Percentiles rank a stretch among this genome's conserved stretches.
phyloP scores from a whole-genome alignment of 371 early-diverging fungal genomes.

The Synchytrium microbalum region DNA sequence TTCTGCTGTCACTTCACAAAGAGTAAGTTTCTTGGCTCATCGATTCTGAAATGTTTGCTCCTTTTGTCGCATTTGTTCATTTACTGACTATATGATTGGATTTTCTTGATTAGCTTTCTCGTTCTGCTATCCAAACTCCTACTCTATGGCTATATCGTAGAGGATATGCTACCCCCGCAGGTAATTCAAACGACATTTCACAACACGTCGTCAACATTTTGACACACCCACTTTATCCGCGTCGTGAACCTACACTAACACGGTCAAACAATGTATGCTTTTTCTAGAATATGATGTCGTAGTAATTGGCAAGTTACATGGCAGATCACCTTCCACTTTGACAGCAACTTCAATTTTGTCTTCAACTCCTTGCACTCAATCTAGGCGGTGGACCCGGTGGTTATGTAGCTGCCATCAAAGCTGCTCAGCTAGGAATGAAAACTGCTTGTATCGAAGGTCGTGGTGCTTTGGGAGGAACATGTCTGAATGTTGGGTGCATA shows the following conservation, averaged over 20 bases:
- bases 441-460: slow-evolving; percentile 96
- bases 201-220: background rate
- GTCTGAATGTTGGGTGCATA: slow-evolving; percentile 98
- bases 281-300: slow-evolving; percentile 13
- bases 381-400: slow-evolving; percentile 94
- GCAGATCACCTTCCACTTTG: no score
- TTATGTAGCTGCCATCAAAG: slow-evolving; percentile 97
- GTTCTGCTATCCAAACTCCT: slow-evolving; percentile 1
- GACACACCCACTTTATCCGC: background rate
- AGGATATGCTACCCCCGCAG: slow-evolving; percentile 5
- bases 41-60: background rate
- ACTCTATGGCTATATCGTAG: background rate
- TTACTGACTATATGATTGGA: background rate
- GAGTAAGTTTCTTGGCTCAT: background rate
- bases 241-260: no score
- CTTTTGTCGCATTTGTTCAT: background rate
- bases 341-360: no score
- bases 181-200: background rate
- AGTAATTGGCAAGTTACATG: slow-evolving; percentile 5
- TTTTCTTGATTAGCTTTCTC: background rate
- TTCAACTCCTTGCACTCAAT: no score
- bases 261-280: no score
- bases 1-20: background rate
- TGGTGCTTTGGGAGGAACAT: slow-evolving; percentile 94
- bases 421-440: slow-evolving; percentile 89